phyloP scores from a whole-genome alignment of 441 rosid species.

The Adansonia gregorii region DNA sequence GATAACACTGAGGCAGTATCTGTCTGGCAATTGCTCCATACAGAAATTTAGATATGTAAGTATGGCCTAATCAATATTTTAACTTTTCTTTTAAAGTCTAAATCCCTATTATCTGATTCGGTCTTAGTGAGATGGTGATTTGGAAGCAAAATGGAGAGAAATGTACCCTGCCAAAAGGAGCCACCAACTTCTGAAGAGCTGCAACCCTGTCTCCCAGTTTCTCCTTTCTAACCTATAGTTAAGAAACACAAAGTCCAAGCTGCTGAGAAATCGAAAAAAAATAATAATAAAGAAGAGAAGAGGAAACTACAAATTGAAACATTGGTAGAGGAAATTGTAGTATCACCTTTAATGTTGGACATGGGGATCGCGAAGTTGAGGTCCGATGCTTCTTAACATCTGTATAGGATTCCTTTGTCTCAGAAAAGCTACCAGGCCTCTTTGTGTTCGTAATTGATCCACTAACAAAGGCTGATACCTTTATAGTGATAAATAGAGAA shows the following conservation, averaged over 20 bases:
- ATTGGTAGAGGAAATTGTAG: not conserved
- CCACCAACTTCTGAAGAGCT: conserved; percentile 53
- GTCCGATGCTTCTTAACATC: conserved; percentile 35
- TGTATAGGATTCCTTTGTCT: conserved; percentile 30
- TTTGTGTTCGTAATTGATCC: conserved; percentile 27
- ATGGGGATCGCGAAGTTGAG: conserved; percentile 29
- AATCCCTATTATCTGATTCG: not conserved
- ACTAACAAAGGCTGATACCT: conserved; percentile 25
- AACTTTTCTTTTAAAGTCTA: not conserved
- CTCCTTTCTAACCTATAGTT: conserved; percentile 47
- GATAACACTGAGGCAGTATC: conserved; percentile 57
- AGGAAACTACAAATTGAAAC: not conserved
- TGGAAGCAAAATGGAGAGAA: conserved; percentile 1
- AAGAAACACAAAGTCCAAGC: not conserved
- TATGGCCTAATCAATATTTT: conserved; percentile 13
- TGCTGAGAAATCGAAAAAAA: not conserved
- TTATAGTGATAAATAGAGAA: not conserved
- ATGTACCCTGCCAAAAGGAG: conserved; percentile 58
- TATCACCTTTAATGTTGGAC: conserved; percentile 44
- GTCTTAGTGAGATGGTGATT: not conserved
- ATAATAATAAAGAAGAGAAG: not conserved
- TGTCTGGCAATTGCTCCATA: conserved; percentile 41
- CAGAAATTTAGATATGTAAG: conserved; percentile 15
- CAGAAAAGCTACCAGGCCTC: conserved; percentile 26
- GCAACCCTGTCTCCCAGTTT: conserved; percentile 54